Percentiles rank a stretch among this genome's conserved stretches.
Conservation (phyloP, 768 basidiomycete genomes). For the Dioszegia crocea region DNA sequence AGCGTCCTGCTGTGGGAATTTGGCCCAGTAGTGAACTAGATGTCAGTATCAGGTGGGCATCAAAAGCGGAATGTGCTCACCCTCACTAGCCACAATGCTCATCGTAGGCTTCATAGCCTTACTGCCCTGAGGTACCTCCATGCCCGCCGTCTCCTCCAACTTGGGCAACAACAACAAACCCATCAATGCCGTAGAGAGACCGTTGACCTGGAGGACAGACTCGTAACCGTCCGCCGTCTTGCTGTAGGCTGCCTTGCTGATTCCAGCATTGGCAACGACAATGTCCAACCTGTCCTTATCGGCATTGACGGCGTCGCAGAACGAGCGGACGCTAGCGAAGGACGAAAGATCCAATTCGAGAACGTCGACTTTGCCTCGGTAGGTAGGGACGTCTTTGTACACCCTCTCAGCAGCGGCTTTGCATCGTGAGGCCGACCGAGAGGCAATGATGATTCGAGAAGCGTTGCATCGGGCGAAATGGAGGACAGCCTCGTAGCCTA, state of each 20-base stretch:
- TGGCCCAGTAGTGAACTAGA: constrained; percentile 8
- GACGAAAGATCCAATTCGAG: neutral
- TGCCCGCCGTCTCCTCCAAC: constrained; percentile 5
- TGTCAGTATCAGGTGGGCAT: neutral
- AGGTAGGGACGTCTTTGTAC: neutral
- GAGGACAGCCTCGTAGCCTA: constrained; percentile 4
- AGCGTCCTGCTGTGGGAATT: constrained; percentile 4
- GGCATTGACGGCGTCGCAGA: neutral
- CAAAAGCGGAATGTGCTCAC: neutral
- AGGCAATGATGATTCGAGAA: constrained; percentile 8
- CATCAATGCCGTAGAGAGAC: constrained; percentile 3
- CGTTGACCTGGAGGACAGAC: constrained; percentile 2
- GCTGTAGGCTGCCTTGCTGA: neutral
- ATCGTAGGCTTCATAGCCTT: constrained; percentile 3
- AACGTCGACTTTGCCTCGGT: neutral
- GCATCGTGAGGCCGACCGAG: neutral
- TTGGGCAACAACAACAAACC: constrained; percentile 2
- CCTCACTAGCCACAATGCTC: constrained; percentile 2
- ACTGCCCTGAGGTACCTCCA: constrained; percentile 2
- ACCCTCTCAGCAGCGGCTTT: neutral
- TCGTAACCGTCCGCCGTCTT: constrained; percentile 2
- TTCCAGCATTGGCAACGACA: constrained; percentile 5
- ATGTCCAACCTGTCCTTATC: constrained; percentile 1
- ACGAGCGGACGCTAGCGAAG: neutral
- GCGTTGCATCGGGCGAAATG: constrained; percentile 8